Evolutionary conservation across 306 rosid species (phyloP), one percentile per base, ranked within the genome.

Genomic region (Erythrophleum fordii): DNA sequence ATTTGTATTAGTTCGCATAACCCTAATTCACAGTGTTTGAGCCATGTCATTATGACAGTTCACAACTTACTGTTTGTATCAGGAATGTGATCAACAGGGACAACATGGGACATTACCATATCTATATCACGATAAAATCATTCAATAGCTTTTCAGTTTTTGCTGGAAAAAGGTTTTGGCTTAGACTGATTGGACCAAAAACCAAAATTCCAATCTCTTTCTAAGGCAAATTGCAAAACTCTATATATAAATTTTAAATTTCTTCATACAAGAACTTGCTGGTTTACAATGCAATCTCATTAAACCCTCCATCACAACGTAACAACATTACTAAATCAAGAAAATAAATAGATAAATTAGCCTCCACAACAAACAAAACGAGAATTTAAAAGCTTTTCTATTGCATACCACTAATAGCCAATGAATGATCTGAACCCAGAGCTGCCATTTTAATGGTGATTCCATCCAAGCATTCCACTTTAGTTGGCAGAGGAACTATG

Each of bases 361-460:
- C 20, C 49, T 66, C 74, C 39, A 49, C 31, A 59, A 77, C 61
- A 25, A 68, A 60, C 34, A 31, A 64, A 75, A 65, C 28, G 52
- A 16, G 45, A 73, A 65, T 48, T 68, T 42, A 53, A 69, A 81
- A 35, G 64, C 25, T 29, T 72, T 48, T 48, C 68, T 29, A 56
- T 69, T 84, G 75, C 82, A 83, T 87, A 95, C 99, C 97, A 81
- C 92, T 83, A 76, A 95, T 75, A 84, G 95, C 99, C 86, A 93
- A 66, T 1, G 99, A 86, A 82, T 92, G 97, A 80, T 95, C 95
- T 45, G 97, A 91, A 69, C 99, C 99, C 60, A 95, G 83, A 83
- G 97, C 94, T 31, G 85, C 91, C 90, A 88, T 91, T 83, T 85
- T 89, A 67, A 95, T 85, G 69, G 80, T 75, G 83, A 95, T 90